A percentile compares a stretch with the other conserved stretches of the same genome.
These are phyloP conservation scores for Claviceps quebecensis DNA, from an alignment of 2,329 filamentous ascomycete genomes.

Conservation along the genomic window DNA sequence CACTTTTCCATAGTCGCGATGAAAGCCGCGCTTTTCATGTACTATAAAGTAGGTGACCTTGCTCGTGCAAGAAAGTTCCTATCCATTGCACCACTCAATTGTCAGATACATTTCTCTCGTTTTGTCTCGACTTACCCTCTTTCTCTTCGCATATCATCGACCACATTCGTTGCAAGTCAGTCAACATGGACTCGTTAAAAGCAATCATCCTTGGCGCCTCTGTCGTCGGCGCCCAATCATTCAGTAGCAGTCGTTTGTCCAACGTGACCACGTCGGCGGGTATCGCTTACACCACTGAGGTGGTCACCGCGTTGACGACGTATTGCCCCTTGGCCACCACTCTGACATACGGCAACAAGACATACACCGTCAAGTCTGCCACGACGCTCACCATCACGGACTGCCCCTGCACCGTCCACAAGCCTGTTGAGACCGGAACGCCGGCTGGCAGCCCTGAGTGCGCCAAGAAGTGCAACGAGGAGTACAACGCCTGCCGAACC, in stretches of 20 bases:
- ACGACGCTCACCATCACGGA: neutral
- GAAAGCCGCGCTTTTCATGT: neutral
- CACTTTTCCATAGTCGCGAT: too few species aligned
- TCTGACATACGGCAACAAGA: neutral
- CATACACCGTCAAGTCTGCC: neutral
- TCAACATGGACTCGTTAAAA: too few species aligned
- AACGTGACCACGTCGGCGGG: too few species aligned
- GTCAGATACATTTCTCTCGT: neutral
- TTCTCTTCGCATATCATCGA: too few species aligned
- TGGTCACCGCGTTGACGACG: too few species aligned
- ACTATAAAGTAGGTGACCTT: neutral
- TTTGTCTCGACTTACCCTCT: too few species aligned
- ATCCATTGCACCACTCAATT: neutral
- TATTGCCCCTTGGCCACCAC: slow-evolving; percentile 21
- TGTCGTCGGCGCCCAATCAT: too few species aligned
- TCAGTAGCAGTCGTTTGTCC: neutral
- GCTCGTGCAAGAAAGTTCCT: neutral
- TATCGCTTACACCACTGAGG: too few species aligned
- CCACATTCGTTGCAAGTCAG: too few species aligned
- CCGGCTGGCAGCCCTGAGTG: slow-evolving; percentile 4
- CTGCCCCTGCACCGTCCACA: neutral
- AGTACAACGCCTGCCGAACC: slow-evolving; percentile 10
- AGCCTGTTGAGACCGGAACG: neutral
- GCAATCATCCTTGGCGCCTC: too few species aligned
- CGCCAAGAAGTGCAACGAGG: slow-evolving; percentile 8